phyloP scores from a whole-genome alignment of 2,329 filamentous ascomycete genomes.

The Aspergillus tanneri region DNA sequence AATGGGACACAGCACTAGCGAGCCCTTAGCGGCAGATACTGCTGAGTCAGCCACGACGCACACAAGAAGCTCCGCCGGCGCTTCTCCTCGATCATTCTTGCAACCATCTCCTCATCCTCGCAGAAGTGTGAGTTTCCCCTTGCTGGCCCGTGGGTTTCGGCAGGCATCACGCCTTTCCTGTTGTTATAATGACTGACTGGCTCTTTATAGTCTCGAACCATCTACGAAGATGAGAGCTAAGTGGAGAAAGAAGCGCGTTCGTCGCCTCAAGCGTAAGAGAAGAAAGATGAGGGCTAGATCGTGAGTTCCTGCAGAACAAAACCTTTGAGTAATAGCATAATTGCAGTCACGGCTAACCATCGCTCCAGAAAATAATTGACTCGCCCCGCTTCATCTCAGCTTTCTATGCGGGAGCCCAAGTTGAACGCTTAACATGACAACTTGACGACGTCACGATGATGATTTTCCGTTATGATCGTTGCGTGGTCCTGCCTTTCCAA shows the following conservation, averaged over 20 bases:
- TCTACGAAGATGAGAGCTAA: constrained; percentile 77
- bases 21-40: constrained; percentile 29
- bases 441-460: constrained; percentile 33
- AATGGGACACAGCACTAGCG: constrained; percentile 19
- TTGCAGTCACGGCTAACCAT: constrained; percentile 33
- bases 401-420: constrained; percentile 37
- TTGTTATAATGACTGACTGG: constrained; percentile 19
- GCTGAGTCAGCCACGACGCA: constrained; percentile 44
- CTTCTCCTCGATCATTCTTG: constrained; percentile 37
- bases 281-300: constrained; percentile 99
- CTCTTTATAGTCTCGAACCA: constrained; percentile 29
- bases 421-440: constrained; percentile 44
- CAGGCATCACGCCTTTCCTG: constrained; percentile 3
- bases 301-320: constrained; percentile 60
- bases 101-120: constrained; percentile 48
- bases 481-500: constrained; percentile 28
- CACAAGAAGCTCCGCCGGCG: constrained; percentile 40
- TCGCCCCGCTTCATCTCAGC: constrained; percentile 57
- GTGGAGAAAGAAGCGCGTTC: constrained; percentile 99
- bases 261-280: constrained; percentile 99
- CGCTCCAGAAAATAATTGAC: constrained; percentile 64
- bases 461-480: constrained; percentile 31
- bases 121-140: constrained; percentile 41
- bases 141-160: constrained; percentile 1
- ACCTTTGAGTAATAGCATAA: not conserved